These are phyloP conservation scores for Saussurea involucrata DNA, from an alignment of 129 eudicot species.

Conservation along the genomic window DNA sequence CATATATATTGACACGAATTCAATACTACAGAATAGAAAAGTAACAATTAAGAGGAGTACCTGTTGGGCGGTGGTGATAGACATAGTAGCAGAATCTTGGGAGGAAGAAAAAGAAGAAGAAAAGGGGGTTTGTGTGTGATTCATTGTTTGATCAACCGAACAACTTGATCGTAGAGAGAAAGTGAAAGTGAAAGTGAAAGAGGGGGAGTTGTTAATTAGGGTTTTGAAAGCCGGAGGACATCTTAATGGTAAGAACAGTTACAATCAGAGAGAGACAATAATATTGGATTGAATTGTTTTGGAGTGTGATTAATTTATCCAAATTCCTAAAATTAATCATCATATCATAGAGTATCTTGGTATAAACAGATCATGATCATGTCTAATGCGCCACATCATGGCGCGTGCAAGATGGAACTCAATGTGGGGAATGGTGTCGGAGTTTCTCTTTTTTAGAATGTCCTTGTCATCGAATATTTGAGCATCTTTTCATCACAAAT, in stretches of 20 bases:
- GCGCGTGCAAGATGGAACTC: neutral
- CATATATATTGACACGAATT: too few species aligned
- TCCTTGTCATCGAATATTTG: neutral
- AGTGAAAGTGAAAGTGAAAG: neutral
- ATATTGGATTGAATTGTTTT: neutral
- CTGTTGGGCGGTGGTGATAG: slow-evolving; percentile 64
- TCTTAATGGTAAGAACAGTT: slow-evolving; percentile 8
- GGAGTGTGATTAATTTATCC: too few species aligned
- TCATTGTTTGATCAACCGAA: slow-evolving; percentile 51
- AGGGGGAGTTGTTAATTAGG: slow-evolving; percentile 24
- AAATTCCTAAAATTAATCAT: neutral
- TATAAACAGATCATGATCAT: neutral
- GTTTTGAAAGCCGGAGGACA: slow-evolving; percentile 25
- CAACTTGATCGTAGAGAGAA: neutral
- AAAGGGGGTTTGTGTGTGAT: slow-evolving; percentile 41
- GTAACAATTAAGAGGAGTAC: slow-evolving; percentile 11
- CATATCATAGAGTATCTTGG: neutral
- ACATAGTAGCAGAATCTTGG: slow-evolving; percentile 50
- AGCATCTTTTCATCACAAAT: too few species aligned
- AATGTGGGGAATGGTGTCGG: neutral
- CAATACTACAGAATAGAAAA: neutral
- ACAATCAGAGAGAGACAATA: slow-evolving; percentile 22
- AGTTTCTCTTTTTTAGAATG: neutral
- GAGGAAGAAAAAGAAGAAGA: slow-evolving; percentile 39
- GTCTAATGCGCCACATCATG: neutral